Conservation (phyloP, 352 stramenopile genomes). For the Phytophthora cactorum region DNA sequence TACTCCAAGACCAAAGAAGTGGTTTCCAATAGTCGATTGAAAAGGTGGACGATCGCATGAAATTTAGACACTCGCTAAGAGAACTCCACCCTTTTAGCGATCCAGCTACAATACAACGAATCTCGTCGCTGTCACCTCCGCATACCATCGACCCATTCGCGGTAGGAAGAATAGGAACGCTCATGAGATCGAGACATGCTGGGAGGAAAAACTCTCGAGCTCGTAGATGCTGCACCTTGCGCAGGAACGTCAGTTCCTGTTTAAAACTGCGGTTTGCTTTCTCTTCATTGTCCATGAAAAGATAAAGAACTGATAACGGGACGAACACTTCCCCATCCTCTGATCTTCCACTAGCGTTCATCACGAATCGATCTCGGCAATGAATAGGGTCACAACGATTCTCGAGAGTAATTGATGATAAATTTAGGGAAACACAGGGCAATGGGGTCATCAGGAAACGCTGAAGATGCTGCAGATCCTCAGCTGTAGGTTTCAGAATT, state of each 20-base stretch:
- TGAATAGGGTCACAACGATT: conserved; percentile 13
- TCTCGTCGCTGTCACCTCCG: conserved; percentile 2
- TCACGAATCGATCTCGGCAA: conserved; percentile 18
- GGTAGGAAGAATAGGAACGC: conserved; percentile 27
- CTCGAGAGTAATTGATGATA: conserved; percentile 21
- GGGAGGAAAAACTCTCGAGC: conserved; percentile 33
- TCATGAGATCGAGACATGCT: conserved; percentile 9
- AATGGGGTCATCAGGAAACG: conserved; percentile 24
- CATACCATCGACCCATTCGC: conserved; percentile 1
- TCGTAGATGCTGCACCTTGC: conserved; percentile 31
- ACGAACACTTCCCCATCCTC: conserved; percentile 3
- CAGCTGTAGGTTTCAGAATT: background rate
- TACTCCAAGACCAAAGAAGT: conserved; percentile 41
- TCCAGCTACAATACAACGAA: conserved; percentile 34
- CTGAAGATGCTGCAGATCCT: conserved; percentile 23
- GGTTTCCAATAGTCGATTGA: conserved; percentile 31
- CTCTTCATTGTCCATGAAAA: conserved; percentile 12
- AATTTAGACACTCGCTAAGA: conserved; percentile 31
- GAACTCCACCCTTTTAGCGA: conserved; percentile 39
- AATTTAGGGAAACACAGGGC: background rate
- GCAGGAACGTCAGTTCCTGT: conserved; percentile 32
- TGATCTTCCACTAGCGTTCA: conserved; percentile 25
- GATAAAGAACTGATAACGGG: conserved; percentile 22
- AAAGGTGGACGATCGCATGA: conserved; percentile 15
- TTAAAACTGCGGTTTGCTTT: conserved; percentile 13